Evolutionary conservation across 192 early-diverging fungal genomes (phyloP).

Genomic region (Kappamyces sp.): DNA sequence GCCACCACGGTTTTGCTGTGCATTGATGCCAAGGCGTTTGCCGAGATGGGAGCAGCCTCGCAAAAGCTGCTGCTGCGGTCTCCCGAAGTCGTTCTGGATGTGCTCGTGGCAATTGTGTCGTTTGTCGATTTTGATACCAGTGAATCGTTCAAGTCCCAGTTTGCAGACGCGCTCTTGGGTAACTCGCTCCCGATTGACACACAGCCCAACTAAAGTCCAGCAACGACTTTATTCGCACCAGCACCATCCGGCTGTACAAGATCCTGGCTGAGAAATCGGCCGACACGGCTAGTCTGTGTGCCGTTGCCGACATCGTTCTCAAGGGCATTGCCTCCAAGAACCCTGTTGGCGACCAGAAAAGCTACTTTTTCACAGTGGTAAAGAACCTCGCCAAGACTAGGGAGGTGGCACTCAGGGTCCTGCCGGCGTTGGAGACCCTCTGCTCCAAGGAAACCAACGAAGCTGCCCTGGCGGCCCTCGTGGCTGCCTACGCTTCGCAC

Average conservation of each 20-base stretch:
- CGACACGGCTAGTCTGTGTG: conserved; percentile 45
- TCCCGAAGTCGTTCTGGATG: conserved; percentile 70
- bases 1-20: too few relatives aligned
- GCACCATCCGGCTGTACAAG: conserved; percentile 57
- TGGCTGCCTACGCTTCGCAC: conserved; percentile 57
- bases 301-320: conserved; percentile 55
- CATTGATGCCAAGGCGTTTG: not conserved
- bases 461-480: conserved; percentile 50
- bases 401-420: conserved; percentile 27
- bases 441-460: conserved; percentile 75
- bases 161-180: conserved; percentile 58
- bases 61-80: conserved; percentile 77
- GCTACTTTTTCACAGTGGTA: conserved; percentile 2
- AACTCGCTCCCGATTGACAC: not conserved
- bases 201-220: conserved; percentile 56
- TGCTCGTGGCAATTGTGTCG: conserved; percentile 44
- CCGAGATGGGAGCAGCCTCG: conserved; percentile 56
- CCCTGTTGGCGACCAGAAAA: not conserved
- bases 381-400: conserved; percentile 21
- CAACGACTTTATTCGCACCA: conserved; percentile 45
- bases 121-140: conserved; percentile 58
- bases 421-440: conserved; percentile 63
- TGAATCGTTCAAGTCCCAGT: conserved; percentile 51
- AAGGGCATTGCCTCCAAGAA: conserved; percentile 39
- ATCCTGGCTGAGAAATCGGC: conserved; percentile 42